Base-by-base conservation (phyloP, 208 protist genomes). In the Acanthamoeba divionensis region DNA sequence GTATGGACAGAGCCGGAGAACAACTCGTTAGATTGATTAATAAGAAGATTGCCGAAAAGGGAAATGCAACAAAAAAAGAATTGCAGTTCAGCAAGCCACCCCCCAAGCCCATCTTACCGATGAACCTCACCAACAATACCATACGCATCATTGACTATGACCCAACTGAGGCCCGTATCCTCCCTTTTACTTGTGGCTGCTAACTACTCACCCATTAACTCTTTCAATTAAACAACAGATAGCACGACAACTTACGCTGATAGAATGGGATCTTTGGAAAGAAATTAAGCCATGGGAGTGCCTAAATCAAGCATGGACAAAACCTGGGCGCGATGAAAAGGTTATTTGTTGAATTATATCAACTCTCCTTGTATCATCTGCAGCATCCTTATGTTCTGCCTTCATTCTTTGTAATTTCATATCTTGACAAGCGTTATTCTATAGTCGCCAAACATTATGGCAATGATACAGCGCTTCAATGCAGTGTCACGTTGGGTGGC, bases 381-480 rank as follows among this genome's bases (percentile, higher is more conserved):
- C 55, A 60, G 80, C 13, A 73, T 69, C 15, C 7, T 47, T 90
- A 44, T 26, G 65, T 75, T 7, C 31, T 31, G 45, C 52, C 38
- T 31, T 80, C 3, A 57, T n/a, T 3, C 6, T 47, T 3, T 12
- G 7, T 10, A 6, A n/a, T n/a, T n/a, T n/a, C n/a, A n/a, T n/a
- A n/a, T n/a, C n/a, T n/a, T n/a, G n/a, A n/a, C n/a, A n/a, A 63
- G 5, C 60, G 1, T 82, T 1, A n/a, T 13, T 60, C n/a, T 44
- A 44, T 31, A 75, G 71, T 24, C 92, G 2, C 91, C 92, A 6
- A 94, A 93, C 69, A 93, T 95, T 44, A 57, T 91, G 13, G 41
- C 33, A 1, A 87, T 95, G 38, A 95, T 94, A 45, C 48, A 75
- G 12, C 47, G 88, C 12, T 94, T 95, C 80, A 95, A 95, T 36